phyloP scores from a whole-genome alignment of 192 early-diverging fungal species.

The Linderina pennispora region DNA sequence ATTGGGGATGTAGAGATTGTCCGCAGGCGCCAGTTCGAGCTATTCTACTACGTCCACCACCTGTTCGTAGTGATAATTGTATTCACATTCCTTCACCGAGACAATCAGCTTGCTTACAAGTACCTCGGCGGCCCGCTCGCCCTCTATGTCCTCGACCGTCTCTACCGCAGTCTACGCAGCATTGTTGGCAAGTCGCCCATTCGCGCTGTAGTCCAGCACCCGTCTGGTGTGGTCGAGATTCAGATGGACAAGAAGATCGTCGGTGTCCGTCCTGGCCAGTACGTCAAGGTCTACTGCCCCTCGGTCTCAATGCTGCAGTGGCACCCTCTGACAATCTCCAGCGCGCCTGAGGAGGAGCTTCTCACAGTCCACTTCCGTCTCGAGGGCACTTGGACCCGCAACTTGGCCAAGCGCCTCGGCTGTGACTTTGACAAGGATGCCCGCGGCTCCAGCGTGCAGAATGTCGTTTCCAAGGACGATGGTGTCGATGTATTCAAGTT shows the following conservation, averaged over 20 bases:
- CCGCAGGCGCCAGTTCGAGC: slow-evolving; percentile 58
- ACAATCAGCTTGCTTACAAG: slow-evolving; percentile 51
- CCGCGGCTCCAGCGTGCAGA: slow-evolving; percentile 4
- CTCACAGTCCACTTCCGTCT: slow-evolving; percentile 72
- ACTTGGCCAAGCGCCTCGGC: slow-evolving; percentile 56
- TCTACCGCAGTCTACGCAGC: slow-evolving; percentile 52
- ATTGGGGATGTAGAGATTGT: slow-evolving; percentile 31
- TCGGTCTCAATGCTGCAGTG: slow-evolving; percentile 65
- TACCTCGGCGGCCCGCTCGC: slow-evolving; percentile 50
- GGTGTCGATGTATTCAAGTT: slow-evolving; percentile 4
- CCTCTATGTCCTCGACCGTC: slow-evolving; percentile 59
- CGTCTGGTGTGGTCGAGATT: slow-evolving; percentile 68
- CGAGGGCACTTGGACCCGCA: slow-evolving; percentile 68
- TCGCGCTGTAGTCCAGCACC: slow-evolving; percentile 68
- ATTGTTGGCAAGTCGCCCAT: slow-evolving; percentile 51
- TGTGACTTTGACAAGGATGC: slow-evolving; percentile 47
- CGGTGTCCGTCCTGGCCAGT: slow-evolving; percentile 62
- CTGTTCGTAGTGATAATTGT: slow-evolving; percentile 62
- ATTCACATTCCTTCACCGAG: slow-evolving; percentile 63
- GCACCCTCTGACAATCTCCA: slow-evolving; percentile 76
- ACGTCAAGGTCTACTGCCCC: slow-evolving; percentile 67
- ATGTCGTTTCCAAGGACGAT: slow-evolving; percentile 1
- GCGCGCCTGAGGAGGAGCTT: slow-evolving; percentile 69
- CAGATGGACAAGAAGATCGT: slow-evolving; percentile 53
- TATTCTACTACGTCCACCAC: slow-evolving; percentile 78